phyloP scores from a whole-genome alignment of 805 yeast species.

The Hanseniaspora lachancei region DNA sequence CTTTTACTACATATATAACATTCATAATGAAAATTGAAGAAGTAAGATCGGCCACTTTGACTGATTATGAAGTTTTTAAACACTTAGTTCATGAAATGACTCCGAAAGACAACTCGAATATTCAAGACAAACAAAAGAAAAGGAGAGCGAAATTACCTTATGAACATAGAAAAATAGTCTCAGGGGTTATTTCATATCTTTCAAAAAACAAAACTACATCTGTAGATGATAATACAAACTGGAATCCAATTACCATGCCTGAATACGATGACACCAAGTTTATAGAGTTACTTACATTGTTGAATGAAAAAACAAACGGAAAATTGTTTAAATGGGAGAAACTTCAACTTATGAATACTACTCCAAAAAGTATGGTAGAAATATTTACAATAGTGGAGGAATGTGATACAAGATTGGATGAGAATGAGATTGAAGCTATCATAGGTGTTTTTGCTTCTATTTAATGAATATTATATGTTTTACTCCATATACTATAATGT shows the following conservation, averaged over 20 bases:
- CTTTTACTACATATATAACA: no score
- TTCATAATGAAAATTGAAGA: constrained; percentile 31
- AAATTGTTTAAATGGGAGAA: constrained; percentile 69
- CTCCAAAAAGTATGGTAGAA: constrained; percentile 70
- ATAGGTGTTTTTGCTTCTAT: constrained; percentile 41
- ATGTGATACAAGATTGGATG: constrained; percentile 74
- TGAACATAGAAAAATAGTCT: constrained; percentile 25
- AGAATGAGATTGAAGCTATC: constrained; percentile 48
- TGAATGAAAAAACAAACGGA: constrained; percentile 15
- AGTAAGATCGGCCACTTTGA: constrained; percentile 40
- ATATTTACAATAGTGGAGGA: constrained; percentile 77
- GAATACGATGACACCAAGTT: constrained; percentile 23
- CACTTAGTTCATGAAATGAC: constrained; percentile 30
- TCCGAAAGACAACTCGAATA: constrained; percentile 29
- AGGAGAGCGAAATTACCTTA: constrained; percentile 12
- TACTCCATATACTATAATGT: neutral
- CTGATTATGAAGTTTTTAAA: constrained; percentile 44
- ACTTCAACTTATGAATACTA: constrained; percentile 65
- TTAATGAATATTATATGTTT: neutral
- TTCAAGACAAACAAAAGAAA: constrained; percentile 15
- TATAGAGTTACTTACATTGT: constrained; percentile 22
- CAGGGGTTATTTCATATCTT: constrained; percentile 25
- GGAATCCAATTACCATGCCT: constrained; percentile 11
- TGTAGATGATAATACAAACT: constrained; percentile 4
- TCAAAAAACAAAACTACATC: constrained; percentile 13